Conservation (phyloP, 768 basidiomycete genomes). For the Hydnomerulius pinastri region DNA sequence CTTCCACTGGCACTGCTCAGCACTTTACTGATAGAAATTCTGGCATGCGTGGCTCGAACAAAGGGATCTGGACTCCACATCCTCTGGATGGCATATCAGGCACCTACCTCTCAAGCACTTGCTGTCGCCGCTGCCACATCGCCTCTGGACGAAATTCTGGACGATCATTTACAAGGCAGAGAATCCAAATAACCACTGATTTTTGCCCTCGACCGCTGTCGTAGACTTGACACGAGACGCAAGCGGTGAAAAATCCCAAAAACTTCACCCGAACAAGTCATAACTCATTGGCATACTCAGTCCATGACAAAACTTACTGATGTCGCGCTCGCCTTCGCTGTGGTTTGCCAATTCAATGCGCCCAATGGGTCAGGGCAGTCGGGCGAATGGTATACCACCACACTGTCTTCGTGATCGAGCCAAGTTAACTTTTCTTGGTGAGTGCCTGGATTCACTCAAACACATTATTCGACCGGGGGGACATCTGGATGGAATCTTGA, state of each 20-base stretch:
- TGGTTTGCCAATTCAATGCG: slow-evolving; percentile 8
- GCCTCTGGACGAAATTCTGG: not conserved
- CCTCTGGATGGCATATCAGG: no score
- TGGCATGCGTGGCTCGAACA: no score
- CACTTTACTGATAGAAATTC: not conserved
- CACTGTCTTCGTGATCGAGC: not conserved
- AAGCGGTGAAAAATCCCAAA: slow-evolving; percentile 30
- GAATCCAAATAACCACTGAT: slow-evolving; percentile 5
- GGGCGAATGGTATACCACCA: not conserved
- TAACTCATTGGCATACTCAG: slow-evolving; percentile 21
- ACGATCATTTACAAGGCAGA: not conserved
- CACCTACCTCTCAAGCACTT: no score
- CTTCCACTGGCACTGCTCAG: not conserved
- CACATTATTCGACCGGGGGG: slow-evolving; percentile 24
- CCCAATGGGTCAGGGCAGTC: slow-evolving; percentile 2
- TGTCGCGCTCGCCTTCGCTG: slow-evolving; percentile 14
- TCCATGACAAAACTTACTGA: slow-evolving; percentile 26
- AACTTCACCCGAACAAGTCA: slow-evolving; percentile 23
- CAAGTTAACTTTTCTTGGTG: slow-evolving; percentile 23
- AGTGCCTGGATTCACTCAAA: slow-evolving; percentile 35
- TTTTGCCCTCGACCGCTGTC: slow-evolving; percentile 5
- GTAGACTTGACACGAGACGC: slow-evolving; percentile 11
- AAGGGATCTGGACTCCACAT: no score
- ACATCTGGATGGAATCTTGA: slow-evolving; percentile 13
- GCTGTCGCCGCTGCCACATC: no score